phyloP scores from a whole-genome alignment of 495 filamentous ascomycete genomes.

The Aspergillus saccharolyticus region DNA sequence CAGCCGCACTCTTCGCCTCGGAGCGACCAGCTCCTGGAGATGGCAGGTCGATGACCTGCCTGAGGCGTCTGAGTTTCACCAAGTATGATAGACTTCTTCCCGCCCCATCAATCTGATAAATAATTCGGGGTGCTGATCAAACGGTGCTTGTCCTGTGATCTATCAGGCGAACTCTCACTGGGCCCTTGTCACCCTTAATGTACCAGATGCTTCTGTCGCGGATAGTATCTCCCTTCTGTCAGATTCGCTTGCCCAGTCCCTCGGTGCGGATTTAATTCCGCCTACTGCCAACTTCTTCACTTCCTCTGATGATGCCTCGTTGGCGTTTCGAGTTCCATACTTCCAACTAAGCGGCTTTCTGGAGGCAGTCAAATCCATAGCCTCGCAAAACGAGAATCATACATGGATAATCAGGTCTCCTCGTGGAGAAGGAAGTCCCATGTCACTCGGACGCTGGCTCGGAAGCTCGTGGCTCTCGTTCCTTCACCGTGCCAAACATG shows the following conservation, averaged over 20 bases:
- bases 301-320: neutral
- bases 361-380: conserved; percentile 15
- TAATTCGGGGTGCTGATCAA: neutral
- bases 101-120: neutral
- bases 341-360: neutral
- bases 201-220: neutral
- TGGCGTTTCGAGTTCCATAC: conserved; percentile 2
- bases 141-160: neutral
- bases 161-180: neutral
- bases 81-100: neutral
- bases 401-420: neutral
- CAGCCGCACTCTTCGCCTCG: neutral
- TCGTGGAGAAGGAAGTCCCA: neutral
- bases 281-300: conserved; percentile 1
- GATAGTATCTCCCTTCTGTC: neutral
- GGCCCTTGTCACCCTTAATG: conserved; percentile 7
- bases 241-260: neutral
- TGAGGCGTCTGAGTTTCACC: neutral
- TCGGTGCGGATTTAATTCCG: neutral
- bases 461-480: neutral
- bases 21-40: conserved; percentile 2
- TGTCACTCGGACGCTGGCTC: neutral
- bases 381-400: neutral
- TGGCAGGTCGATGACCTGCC: conserved; percentile 1
- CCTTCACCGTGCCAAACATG: neutral